Evolutionary conservation across 352 stramenopile genomes (phyloP).

Genomic region (Halophytophthora polymorphica): DNA sequence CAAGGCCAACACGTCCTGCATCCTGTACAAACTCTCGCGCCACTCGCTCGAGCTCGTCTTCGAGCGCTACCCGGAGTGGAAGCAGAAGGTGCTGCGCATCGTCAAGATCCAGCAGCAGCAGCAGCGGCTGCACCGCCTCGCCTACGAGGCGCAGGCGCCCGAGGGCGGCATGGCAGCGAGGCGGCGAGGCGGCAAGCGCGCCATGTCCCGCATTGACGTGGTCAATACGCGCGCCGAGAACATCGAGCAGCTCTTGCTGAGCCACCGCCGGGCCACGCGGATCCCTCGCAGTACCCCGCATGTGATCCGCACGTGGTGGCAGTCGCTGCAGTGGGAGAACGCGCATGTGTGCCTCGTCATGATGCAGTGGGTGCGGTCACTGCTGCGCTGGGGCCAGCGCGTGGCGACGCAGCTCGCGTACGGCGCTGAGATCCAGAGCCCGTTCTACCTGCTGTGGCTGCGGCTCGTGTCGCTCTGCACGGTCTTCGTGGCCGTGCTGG

Average conservation of each 20-base stretch:
- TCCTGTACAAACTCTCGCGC: constrained; percentile 51
- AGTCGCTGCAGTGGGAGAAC: constrained; percentile 14
- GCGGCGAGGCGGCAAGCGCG: constrained; percentile 21
- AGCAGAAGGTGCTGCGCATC: constrained; percentile 58
- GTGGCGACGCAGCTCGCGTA: constrained; percentile 24
- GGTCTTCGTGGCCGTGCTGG: constrained; percentile 44
- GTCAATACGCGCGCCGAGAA: constrained; percentile 45
- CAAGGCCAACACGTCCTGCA: constrained; percentile 60
- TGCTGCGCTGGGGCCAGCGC: not conserved
- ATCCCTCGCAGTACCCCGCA: constrained; percentile 3
- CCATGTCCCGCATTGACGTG: constrained; percentile 36
- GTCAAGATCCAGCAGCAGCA: constrained; percentile 67
- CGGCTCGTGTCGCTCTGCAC: constrained; percentile 40
- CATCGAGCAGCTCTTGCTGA: constrained; percentile 51
- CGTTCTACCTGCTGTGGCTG: constrained; percentile 55
- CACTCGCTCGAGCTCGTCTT: constrained; percentile 61
- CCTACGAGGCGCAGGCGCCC: constrained; percentile 33
- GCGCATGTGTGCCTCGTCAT: constrained; percentile 4
- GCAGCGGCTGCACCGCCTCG: constrained; percentile 40
- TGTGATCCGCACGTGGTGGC: constrained; percentile 16
- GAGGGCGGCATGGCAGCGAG: constrained; percentile 11
- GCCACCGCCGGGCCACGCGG: constrained; percentile 16
- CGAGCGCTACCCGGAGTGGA: constrained; percentile 57
- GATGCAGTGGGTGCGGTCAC: constrained; percentile 8
- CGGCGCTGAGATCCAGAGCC: constrained; percentile 54